Evolutionary conservation across 78 protist species (phyloP).

Genomic region (Chrysochromulina parva): DNA sequence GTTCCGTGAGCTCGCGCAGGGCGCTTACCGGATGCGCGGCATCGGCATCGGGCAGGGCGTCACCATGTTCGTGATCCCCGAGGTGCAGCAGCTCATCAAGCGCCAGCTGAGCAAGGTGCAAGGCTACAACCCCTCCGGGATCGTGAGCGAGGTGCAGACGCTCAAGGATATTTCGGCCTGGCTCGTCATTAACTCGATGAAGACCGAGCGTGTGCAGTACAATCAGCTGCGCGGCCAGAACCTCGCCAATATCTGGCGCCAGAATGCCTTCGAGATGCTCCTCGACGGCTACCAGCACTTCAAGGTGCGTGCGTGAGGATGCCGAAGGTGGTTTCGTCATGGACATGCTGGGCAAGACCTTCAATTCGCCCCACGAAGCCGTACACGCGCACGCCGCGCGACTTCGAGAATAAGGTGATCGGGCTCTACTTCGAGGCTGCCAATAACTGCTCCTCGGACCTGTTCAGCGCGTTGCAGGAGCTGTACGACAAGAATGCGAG

Average conservation of each 20-base stretch:
- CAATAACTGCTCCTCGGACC: background rate
- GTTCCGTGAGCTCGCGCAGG: constrained; percentile 50
- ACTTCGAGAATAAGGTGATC: background rate
- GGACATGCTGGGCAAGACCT: background rate
- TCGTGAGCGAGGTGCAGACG: background rate
- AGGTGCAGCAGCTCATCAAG: constrained; percentile 27
- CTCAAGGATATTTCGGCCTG: constrained; percentile 39
- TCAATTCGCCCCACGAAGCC: too few relatives aligned
- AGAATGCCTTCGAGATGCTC: background rate
- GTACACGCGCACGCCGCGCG: background rate
- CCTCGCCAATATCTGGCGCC: background rate
- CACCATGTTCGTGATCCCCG: constrained; percentile 20
- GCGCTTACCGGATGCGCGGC: constrained; percentile 56
- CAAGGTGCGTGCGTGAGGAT: background rate
- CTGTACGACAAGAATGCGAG: too few relatives aligned
- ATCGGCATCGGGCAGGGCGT: constrained; percentile 42
- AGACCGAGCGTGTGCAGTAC: constrained; percentile 40
- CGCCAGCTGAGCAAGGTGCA: background rate
- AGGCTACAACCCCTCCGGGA: too few relatives aligned
- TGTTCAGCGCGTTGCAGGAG: background rate
- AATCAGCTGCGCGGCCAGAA: constrained; percentile 44
- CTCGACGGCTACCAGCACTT: background rate
- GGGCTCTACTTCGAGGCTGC: background rate
- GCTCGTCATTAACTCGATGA: constrained; percentile 58
- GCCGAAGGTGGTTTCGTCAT: background rate